phyloP scores from a whole-genome alignment of 2,329 filamentous ascomycete species.

The Aspergillus vadensis region DNA sequence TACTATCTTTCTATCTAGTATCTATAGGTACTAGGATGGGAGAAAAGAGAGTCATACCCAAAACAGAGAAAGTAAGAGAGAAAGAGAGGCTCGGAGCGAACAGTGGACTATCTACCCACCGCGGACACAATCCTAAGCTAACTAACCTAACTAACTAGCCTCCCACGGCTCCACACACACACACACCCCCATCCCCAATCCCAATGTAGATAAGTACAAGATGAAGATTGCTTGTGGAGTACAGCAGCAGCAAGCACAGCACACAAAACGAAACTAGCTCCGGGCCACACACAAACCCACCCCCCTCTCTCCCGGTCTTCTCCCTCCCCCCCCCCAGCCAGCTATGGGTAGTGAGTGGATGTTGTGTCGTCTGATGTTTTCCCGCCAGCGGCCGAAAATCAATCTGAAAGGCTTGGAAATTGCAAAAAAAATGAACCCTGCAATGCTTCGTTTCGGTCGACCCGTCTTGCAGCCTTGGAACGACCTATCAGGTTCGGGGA shows the following conservation, averaged over 20 bases:
- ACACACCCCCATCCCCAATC: not conserved
- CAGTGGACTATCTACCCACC: conserved; percentile 4
- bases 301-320: no score
- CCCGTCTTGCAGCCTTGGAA: conserved; percentile 16
- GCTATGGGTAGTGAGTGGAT: no score
- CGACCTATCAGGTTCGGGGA: conserved; percentile 20
- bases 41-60: no score
- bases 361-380: conserved; percentile 20
- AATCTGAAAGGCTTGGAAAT: no score
- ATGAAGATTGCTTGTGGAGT: conserved; percentile 14
- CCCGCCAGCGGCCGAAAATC: conserved; percentile 12
- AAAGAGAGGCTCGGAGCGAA: conserved; percentile 9
- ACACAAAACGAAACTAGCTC: no score
- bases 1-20: no score
- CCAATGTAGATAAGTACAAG: not conserved
- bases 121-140: not conserved
- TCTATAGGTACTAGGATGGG: no score
- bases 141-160: not conserved
- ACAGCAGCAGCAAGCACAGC: not conserved
- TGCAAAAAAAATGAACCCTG: conserved; percentile 11
- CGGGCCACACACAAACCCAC: no score
- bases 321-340: no score
- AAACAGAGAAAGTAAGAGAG: no score
- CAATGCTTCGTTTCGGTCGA: conserved; percentile 22
- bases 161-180: conserved; percentile 18